Conservation (phyloP, 164 flowering plant species). For the Echeveria elegans region DNA sequence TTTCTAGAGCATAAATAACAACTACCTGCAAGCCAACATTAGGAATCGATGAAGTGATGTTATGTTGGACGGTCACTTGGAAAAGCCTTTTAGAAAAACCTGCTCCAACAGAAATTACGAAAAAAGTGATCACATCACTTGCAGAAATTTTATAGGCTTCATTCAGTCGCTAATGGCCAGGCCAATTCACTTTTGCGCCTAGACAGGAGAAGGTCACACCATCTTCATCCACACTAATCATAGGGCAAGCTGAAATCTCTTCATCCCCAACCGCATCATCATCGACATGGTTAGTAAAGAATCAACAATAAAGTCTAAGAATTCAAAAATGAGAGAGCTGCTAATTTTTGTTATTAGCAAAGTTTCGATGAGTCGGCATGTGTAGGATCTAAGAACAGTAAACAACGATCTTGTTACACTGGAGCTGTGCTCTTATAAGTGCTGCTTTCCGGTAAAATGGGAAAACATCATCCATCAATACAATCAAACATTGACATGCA, state of each 20-base stretch:
- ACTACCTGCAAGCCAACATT: slow-evolving; percentile 85
- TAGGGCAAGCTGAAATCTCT: slow-evolving; percentile 3
- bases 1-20: background rate
- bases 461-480: too few species aligned
- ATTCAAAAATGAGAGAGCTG: background rate
- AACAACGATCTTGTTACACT: too few species aligned
- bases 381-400: too few species aligned
- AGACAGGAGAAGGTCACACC: slow-evolving; percentile 77
- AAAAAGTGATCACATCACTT: background rate
- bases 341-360: too few species aligned
- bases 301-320: background rate
- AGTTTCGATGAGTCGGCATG: too few species aligned
- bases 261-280: background rate
- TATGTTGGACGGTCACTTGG: slow-evolving; percentile 52
- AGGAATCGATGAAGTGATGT: slow-evolving; percentile 74
- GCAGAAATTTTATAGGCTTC: background rate
- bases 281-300: slow-evolving; percentile 8
- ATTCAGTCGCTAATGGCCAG: background rate
- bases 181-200: slow-evolving; percentile 47
- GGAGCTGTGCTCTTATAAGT: too few species aligned
- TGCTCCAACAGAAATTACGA: background rate
- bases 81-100: background rate
- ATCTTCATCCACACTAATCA: slow-evolving; percentile 48
- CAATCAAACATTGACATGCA: too few species aligned
- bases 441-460: too few species aligned